Evolutionary conservation across 2,329 filamentous ascomycete species (phyloP), one percentile per base, ranked within the genome.

Genomic region (Colletotrichum spaethianum): DNA sequence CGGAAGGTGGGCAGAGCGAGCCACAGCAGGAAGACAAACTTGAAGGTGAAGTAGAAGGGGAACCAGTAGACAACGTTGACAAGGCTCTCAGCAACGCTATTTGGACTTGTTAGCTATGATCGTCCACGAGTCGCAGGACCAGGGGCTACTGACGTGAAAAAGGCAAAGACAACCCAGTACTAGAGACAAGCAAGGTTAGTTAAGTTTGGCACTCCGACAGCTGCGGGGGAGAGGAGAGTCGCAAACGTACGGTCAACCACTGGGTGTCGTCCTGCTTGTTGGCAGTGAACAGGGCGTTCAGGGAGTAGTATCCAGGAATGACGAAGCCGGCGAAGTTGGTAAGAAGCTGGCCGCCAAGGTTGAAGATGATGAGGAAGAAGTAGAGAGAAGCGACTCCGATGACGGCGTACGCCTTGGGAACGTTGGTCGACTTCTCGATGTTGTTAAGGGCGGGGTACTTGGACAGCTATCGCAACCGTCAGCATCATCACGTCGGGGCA

Each of bases 11-110:
- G 96, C 80, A 99, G 94, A 78, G 96, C 92, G 87, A 99, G 95
- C 96, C 96, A 99, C 83, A 99, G 92, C 79, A 98, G 90, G 83
- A 98, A 93, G 81, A 97, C 88, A 82, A 99, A 98, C 91, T 99
- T 99, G 93, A 99, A 98, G 82, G 95, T 96, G 86, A 94, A 99
- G 93, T 99, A 99, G 88, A 99, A 99, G 81, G 96, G 93, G 88
- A 97, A 94, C 94, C 94, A 97, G 90, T 96, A 96, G 75, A 96
- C 93, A 75, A 94, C 93, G 85, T 89, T 95, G 80, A 97, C 85
- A 74, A 93, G 89, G 83, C 93, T 95, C 89, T 97, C 94, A 78
- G 94, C 81, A 61, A 96, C 93, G 74, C 88, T 91, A 76, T 18
- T 61, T 46, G 42, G 73, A 65, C 60, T 31, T 26, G 66, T 74